These are phyloP conservation scores for Nasturtium officinale DNA, from an alignment of 345 rosid genomes.

Conservation along the genomic window DNA sequence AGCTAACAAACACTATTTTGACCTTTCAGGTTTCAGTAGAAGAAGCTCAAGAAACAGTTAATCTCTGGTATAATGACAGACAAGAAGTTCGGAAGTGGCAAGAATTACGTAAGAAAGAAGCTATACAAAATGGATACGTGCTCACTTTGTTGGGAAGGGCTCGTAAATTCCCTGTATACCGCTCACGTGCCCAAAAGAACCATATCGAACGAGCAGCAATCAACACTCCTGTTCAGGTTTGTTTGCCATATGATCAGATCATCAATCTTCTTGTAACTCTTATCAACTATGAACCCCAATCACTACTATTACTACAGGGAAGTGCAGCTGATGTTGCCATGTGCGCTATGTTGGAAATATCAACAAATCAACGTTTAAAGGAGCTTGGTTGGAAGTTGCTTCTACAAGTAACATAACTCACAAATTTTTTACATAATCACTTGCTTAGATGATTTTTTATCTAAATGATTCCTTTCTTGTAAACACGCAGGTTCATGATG, in stretches of 20 bases:
- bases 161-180: conserved; percentile 63
- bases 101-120: conserved; percentile 70
- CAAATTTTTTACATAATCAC: background rate
- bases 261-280: background rate
- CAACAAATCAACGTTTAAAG: conserved; percentile 55
- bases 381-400: conserved; percentile 89
- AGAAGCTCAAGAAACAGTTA: conserved; percentile 79
- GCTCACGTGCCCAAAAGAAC: conserved; percentile 53
- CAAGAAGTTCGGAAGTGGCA: conserved; percentile 89
- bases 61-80: conserved; percentile 88
- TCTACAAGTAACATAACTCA: conserved; percentile 61
- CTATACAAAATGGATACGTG: conserved; percentile 54
- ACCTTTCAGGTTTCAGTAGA: conserved; percentile 66
- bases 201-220: conserved; percentile 94
- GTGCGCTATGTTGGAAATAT: conserved; percentile 89
- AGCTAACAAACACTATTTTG: conserved; percentile 16
- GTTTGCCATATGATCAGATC: conserved; percentile 9
- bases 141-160: conserved; percentile 84
- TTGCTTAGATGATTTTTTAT: conserved; percentile 16
- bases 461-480: background rate
- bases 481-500: conserved; percentile 77
- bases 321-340: conserved; percentile 98
- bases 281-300: conserved; percentile 10
- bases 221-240: conserved; percentile 93
- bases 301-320: conserved; percentile 53